A percentile compares a stretch with the other conserved stretches of the same genome.
Conservation (phyloP, 345 rosid genomes). For the Salix viminalis region DNA sequence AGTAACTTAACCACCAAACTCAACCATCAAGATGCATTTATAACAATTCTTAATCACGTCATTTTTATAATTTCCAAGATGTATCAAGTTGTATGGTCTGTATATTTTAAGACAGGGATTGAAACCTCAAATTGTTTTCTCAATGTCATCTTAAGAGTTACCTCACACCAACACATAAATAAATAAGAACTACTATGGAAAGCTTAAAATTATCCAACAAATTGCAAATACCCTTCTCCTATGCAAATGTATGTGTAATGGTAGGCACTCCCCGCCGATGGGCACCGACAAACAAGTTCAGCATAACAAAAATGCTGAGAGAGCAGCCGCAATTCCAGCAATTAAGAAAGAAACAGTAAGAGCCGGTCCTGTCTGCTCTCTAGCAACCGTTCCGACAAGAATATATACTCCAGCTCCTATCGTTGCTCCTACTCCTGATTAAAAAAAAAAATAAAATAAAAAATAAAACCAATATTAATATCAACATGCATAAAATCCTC, state of each 20-base stretch:
- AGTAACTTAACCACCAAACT: not conserved
- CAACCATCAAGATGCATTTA: not conserved
- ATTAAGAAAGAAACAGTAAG: slow-evolving; percentile 80
- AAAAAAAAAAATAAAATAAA: not conserved
- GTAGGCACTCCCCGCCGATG: slow-evolving; percentile 99
- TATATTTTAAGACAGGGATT: not conserved
- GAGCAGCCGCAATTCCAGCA: slow-evolving; percentile 93
- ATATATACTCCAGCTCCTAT: slow-evolving; percentile 98
- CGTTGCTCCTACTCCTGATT: slow-evolving; percentile 89
- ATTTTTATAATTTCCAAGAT: not conserved
- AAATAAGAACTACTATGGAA: not conserved
- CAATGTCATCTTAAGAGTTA: not conserved
- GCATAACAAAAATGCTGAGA: slow-evolving; percentile 95
- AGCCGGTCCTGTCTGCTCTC: slow-evolving; percentile 98
- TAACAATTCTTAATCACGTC: not conserved
- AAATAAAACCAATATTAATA: not conserved
- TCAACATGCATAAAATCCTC: not conserved
- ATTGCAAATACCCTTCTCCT: slow-evolving; percentile 68
- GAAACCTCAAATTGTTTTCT: not conserved
- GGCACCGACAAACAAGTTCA: slow-evolving; percentile 88
- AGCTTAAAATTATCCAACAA: slow-evolving; percentile 1
- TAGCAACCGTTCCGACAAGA: slow-evolving; percentile 93
- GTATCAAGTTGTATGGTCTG: not conserved
- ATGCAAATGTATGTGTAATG: slow-evolving; percentile 90
- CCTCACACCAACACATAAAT: not conserved